Base-by-base conservation (phyloP, 768 basidiomycete genomes). In the Lyophyllum semitale region DNA sequence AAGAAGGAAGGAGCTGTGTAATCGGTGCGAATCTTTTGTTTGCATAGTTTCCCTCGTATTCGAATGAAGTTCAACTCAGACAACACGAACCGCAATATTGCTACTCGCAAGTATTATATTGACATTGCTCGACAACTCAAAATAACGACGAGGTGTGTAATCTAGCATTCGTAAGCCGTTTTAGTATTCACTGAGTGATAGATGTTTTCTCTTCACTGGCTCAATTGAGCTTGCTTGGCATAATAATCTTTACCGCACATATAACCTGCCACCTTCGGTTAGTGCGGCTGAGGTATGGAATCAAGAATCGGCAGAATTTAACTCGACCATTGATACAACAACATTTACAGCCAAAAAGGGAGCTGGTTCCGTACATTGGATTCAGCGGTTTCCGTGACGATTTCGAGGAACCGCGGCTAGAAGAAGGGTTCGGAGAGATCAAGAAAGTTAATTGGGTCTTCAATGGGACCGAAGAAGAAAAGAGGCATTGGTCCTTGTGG, bases 161-260 rank as follows among this genome's bases (percentile, higher is more conserved):
- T 48, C 15, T 9, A 18, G 44, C 26, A 12, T 45, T 13, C 12
- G 17, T 4, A 11, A 18, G 1, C 9, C 23, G 5, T 2, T 40
- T 49, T 9, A n/a, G 18, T 40, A 27, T 46, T 42, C 11, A 42
- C 40, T 8, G 13, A 2, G 22, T 46, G 23, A 42, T 18, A 90
- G 91, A 51, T 91, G 91, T 65, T 83, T 95, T 66, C 59, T 81
- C 25, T 96, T 97, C 62, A 76, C 83, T 8, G 89, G 86, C 41
- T 82, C 88, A 8, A 62, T 84, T n/a, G 89, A 93, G 43, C 78
- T 96, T 7, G 92, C 92, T 2, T 91, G 87, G 87, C 96, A 98
- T 70, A 97, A 98, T 68, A 95, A 95, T 63, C 71, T 95, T 8
- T 97, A 96, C 66, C 84, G 95, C 27, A 85, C 92, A 33, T 91